phyloP scores from a whole-genome alignment of 495 filamentous ascomycete species.

The Chaetomium fimeti region DNA sequence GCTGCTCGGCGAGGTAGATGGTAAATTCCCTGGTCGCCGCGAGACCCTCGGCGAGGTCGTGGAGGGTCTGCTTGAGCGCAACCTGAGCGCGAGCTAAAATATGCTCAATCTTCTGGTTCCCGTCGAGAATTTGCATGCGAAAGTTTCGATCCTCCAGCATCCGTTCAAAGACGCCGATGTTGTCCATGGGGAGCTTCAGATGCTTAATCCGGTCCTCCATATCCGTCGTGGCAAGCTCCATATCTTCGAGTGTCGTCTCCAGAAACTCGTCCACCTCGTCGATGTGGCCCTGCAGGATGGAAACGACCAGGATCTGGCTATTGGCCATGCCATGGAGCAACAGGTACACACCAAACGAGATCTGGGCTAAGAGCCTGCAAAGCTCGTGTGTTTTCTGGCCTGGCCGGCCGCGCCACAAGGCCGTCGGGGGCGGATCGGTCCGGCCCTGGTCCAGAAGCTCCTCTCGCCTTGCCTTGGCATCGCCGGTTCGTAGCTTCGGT shows the following conservation, averaged over 20 bases:
- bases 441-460: conserved; percentile 65
- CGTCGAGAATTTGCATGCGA: conserved; percentile 72
- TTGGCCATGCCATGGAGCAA: conserved; percentile 82
- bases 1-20: conserved; percentile 65
- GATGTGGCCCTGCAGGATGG: conserved; percentile 87
- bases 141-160: conserved; percentile 87
- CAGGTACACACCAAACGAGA: conserved; percentile 89
- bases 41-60: conserved; percentile 76
- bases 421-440: conserved; percentile 58
- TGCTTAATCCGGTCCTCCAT: conserved; percentile 70
- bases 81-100: conserved; percentile 74
- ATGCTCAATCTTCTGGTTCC: conserved; percentile 89
- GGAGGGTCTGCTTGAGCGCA: conserved; percentile 69
- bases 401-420: conserved; percentile 69
- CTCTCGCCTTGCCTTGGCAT: conserved; percentile 66
- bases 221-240: conserved; percentile 74
- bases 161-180: conserved; percentile 77
- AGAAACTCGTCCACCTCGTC: conserved; percentile 91
- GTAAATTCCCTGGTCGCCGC: conserved; percentile 73
- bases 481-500: conserved; percentile 55
- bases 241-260: conserved; percentile 79
- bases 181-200: conserved; percentile 79
- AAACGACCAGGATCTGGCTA: conserved; percentile 80
- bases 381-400: conserved; percentile 74
- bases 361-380: conserved; percentile 86